Percentiles rank a stretch among this genome's conserved stretches.
Conservation (phyloP, 2,329 filamentous ascomycete genomes). For the Phyllosticta capitalensis region DNA sequence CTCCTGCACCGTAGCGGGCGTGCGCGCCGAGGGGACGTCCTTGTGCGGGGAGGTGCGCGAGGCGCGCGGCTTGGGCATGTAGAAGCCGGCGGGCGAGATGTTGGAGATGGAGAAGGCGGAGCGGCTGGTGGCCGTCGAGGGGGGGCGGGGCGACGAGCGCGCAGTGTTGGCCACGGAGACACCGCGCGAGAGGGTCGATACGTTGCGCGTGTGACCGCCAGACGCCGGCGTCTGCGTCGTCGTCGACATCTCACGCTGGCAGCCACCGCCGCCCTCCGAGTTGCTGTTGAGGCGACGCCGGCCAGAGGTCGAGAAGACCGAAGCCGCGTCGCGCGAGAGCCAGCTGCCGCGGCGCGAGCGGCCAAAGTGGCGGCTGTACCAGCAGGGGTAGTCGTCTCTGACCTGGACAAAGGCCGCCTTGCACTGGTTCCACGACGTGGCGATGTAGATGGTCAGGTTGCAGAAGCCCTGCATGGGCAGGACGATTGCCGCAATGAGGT, state of each 20-base stretch:
- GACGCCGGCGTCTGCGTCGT: background rate
- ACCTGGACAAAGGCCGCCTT: slow-evolving; percentile 22
- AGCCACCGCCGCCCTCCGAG: no score
- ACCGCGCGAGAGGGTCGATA: background rate
- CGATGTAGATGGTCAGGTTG: slow-evolving; percentile 70
- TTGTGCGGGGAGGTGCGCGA: background rate
- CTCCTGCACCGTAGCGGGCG: background rate
- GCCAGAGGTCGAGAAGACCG: background rate
- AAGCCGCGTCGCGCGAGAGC: background rate
- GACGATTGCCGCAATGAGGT: slow-evolving; percentile 63
- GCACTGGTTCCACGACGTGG: slow-evolving; percentile 52
- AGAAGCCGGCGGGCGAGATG: background rate
- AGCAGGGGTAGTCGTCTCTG: background rate
- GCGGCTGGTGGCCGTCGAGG: background rate
- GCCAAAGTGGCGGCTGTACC: background rate
- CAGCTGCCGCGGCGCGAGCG: background rate
- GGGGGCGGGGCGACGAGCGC: background rate
- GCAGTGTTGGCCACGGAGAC: background rate
- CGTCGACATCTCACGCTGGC: no score
- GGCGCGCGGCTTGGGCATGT: background rate
- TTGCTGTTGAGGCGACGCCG: background rate
- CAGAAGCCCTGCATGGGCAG: slow-evolving; percentile 76
- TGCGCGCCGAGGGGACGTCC: background rate
- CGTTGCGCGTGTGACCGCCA: background rate
- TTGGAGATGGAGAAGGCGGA: background rate